Conservation (phyloP, 2,329 filamentous ascomycete species). For the Lecanicillium sp. region DNA sequence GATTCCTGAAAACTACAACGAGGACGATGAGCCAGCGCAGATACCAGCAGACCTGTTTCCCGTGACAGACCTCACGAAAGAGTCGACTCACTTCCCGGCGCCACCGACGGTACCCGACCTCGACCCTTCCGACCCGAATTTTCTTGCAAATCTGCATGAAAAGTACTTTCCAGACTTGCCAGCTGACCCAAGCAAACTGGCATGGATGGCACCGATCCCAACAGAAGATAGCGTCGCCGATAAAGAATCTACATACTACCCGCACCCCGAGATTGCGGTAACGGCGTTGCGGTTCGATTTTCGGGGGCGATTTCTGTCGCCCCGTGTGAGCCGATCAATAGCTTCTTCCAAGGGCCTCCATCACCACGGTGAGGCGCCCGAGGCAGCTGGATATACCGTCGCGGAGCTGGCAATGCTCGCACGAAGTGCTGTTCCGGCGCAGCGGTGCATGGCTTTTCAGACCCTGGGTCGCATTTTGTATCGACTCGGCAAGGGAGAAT, state of each 20-base stretch:
- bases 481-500: conserved; percentile 66
- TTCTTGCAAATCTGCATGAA: conserved; percentile 74
- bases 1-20: conserved; percentile 25
- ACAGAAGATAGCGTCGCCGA: conserved; percentile 57
- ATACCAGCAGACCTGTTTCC: conserved; percentile 35
- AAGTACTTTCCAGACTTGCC: conserved; percentile 92
- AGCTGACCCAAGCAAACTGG: conserved; percentile 74
- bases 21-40: conserved; percentile 33
- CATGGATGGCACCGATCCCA: conserved; percentile 78
- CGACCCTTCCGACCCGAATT: conserved; percentile 74
- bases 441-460: conserved; percentile 87
- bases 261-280: conserved; percentile 63
- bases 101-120: conserved; percentile 56
- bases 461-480: conserved; percentile 81
- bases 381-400: conserved; percentile 90
- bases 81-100: conserved; percentile 55
- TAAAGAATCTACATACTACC: conserved; percentile 72
- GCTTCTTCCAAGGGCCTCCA: conserved; percentile 77
- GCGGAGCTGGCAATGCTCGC: conserved; percentile 75
- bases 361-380: conserved; percentile 86
- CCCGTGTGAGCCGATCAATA: conserved; percentile 63
- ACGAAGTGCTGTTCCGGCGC: conserved; percentile 73
- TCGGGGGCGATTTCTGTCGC: conserved; percentile 70
- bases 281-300: conserved; percentile 86
- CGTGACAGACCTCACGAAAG: conserved; percentile 28